These are phyloP conservation scores for Exophiala viscosa DNA, from an alignment of 2,329 filamentous ascomycete species.

Conservation along the genomic window DNA sequence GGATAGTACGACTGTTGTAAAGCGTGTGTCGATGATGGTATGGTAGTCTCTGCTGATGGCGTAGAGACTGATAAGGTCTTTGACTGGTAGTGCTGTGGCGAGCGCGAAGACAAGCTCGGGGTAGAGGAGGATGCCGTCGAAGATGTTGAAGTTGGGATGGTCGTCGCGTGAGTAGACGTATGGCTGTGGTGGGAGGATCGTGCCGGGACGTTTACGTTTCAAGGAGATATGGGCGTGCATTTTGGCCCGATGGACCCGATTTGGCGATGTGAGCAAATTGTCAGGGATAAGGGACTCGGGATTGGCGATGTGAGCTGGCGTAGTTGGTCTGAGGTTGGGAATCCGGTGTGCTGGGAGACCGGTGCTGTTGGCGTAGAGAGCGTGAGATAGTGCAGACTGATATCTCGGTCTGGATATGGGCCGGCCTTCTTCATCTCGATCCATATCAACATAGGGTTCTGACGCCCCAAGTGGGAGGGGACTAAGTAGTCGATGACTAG, in stretches of 20 bases:
- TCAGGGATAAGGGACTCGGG: slow-evolving; percentile 16
- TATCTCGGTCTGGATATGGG: neutral
- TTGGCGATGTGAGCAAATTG: slow-evolving; percentile 16
- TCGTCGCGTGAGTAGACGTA: slow-evolving; percentile 25
- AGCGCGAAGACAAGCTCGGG: slow-evolving; percentile 55
- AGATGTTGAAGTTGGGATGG: slow-evolving; percentile 27
- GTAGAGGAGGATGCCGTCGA: slow-evolving; percentile 31
- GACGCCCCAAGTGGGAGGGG: neutral
- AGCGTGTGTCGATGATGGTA: slow-evolving; percentile 55
- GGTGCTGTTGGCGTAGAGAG: neutral
- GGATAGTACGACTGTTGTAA: slow-evolving; percentile 56
- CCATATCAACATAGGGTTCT: slow-evolving; percentile 13
- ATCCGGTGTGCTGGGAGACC: slow-evolving; percentile 1
- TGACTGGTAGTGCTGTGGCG: slow-evolving; percentile 51
- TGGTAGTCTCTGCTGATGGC: slow-evolving; percentile 62
- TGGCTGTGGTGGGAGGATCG: slow-evolving; percentile 21
- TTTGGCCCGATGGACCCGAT: slow-evolving; percentile 19
- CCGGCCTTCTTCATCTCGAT: slow-evolving; percentile 13
- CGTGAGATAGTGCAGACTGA: neutral
- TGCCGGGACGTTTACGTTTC: slow-evolving; percentile 23
- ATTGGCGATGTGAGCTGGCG: neutral
- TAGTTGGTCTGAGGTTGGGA: neutral
- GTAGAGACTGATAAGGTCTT: slow-evolving; percentile 63
- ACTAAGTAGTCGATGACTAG: too few relatives aligned
- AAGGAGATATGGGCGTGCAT: slow-evolving; percentile 11